These are phyloP conservation scores for Clarireedia sp. DNA, from an alignment of 2,329 filamentous ascomycete genomes.

Conservation along the genomic window DNA sequence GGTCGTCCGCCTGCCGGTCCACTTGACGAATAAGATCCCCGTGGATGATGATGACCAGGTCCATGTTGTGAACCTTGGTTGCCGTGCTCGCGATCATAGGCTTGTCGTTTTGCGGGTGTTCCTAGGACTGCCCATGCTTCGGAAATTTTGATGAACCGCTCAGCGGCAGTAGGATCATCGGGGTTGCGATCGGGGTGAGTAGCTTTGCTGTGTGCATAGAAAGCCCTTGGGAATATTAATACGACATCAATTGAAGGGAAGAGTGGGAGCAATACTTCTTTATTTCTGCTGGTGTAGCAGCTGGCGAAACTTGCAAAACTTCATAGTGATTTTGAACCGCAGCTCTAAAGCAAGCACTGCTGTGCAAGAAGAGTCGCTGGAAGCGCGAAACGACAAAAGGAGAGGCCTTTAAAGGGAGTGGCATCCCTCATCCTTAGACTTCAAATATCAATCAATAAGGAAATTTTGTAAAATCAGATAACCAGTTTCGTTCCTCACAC, in stretches of 20 bases:
- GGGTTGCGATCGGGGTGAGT: constrained; percentile 92
- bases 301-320: constrained; percentile 61
- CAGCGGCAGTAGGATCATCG: constrained; percentile 59
- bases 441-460: neutral
- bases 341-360: constrained; percentile 31
- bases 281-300: constrained; percentile 67
- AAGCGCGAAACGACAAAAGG: constrained; percentile 8
- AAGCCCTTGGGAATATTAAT: constrained; percentile 44
- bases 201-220: constrained; percentile 84
- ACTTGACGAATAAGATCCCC: constrained; percentile 47
- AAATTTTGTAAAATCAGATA: neutral
- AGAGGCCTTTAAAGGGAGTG: constrained; percentile 34
- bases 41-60: constrained; percentile 18
- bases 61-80: constrained; percentile 12
- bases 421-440: constrained; percentile 42
- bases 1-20: constrained; percentile 66
- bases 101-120: constrained; percentile 62
- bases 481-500: neutral
- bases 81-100: constrained; percentile 66
- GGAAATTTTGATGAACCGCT: constrained; percentile 74
- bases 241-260: neutral
- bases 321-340: constrained; percentile 64
- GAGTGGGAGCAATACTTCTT: constrained; percentile 56
- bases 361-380: constrained; percentile 40
- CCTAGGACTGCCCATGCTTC: constrained; percentile 77